Evolutionary conservation across 2,329 filamentous ascomycete genomes (phyloP).

Genomic region (Blastomyces gilchristii): DNA sequence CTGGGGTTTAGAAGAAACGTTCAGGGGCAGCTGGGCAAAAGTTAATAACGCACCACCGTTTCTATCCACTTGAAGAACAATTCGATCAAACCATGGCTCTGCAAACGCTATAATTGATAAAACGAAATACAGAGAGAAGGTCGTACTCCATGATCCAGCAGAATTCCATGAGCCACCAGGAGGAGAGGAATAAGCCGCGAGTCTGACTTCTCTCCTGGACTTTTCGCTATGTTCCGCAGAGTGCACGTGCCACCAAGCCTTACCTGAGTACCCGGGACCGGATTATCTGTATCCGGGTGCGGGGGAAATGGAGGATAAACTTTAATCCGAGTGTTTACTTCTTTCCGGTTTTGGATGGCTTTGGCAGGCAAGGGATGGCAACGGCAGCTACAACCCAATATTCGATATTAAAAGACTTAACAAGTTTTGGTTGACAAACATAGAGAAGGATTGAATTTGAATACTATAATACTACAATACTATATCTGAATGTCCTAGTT

Average conservation of each 20-base stretch:
- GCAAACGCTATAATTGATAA: background rate
- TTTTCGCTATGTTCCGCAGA: background rate
- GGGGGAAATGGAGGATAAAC: constrained; percentile 9
- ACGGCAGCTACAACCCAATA: background rate
- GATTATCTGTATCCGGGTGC: constrained; percentile 7
- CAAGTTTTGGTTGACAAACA: background rate
- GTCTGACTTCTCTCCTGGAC: background rate
- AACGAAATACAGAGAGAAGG: background rate
- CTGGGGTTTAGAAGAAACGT: background rate
- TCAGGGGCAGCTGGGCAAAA: constrained; percentile 8
- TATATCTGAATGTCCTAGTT: background rate
- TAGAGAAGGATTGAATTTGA: background rate
- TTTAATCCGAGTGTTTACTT: constrained; percentile 14
- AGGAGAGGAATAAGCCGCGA: background rate
- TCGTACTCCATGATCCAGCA: constrained; percentile 1
- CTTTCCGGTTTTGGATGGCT: constrained; percentile 7
- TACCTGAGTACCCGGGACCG: background rate
- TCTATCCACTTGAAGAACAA: background rate
- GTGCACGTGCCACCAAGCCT: constrained; percentile 10
- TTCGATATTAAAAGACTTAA: background rate
- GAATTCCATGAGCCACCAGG: background rate
- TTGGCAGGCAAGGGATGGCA: background rate
- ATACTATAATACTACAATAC: background rate
- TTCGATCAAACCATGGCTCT: background rate
- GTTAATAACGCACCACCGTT: background rate